Conservation (phyloP, 1,284 basidiomycete species). For the Rhodotorula sp. region DNA sequence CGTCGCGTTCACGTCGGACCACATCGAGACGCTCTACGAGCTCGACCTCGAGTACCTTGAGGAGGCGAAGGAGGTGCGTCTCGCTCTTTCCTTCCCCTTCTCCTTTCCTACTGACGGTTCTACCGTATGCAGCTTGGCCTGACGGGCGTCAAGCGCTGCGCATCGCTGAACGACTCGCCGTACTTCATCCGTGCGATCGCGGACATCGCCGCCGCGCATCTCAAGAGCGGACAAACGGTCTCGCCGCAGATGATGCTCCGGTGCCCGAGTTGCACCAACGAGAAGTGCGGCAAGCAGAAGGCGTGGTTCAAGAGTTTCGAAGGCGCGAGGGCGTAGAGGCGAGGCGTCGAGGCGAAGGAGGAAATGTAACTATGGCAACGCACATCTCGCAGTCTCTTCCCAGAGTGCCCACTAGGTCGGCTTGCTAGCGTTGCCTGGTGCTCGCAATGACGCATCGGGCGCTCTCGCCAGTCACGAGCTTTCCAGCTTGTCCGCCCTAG, state of each 20-base stretch:
- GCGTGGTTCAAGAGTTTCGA: conserved; percentile 65
- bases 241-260: conserved; percentile 81
- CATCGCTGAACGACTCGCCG: conserved; percentile 96
- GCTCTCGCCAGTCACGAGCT: too few relatives aligned
- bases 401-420: too few relatives aligned
- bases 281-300: conserved; percentile 83
- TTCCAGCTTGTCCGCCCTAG: too few relatives aligned
- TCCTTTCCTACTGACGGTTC: neutral
- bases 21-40: conserved; percentile 98
- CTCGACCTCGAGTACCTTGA: conserved; percentile 90
- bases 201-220: conserved; percentile 83
- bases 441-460: too few relatives aligned
- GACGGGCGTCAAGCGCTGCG: conserved; percentile 77
- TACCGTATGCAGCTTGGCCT: conserved; percentile 71
- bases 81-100: too few relatives aligned
- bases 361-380: too few relatives aligned
- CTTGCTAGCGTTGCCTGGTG: too few relatives aligned
- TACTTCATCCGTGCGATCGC: conserved; percentile 96
- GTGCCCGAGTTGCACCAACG: conserved; percentile 91
- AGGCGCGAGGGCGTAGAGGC: neutral
- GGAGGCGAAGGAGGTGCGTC: conserved; percentile 81
- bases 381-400: too few relatives aligned
- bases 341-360: too few relatives aligned
- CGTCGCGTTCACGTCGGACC: conserved; percentile 97
- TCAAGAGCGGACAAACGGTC: conserved; percentile 60